phyloP scores from a whole-genome alignment of 768 basidiomycete species.

The Hypsizygus marmoreus region DNA sequence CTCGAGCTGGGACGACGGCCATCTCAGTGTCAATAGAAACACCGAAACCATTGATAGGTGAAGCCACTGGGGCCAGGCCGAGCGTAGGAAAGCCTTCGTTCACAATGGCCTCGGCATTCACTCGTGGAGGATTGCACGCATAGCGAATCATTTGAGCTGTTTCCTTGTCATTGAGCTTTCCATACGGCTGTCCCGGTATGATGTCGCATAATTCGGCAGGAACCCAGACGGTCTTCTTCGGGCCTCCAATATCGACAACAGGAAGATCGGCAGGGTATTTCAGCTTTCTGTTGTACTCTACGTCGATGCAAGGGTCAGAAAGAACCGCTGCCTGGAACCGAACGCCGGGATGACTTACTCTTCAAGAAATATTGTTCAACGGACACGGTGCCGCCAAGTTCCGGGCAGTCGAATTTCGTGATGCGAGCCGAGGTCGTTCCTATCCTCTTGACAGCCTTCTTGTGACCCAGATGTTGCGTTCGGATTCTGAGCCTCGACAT shows the following conservation, averaged over 20 bases:
- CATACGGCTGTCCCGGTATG: slow-evolving; percentile 57
- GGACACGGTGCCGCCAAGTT: slow-evolving; percentile 52
- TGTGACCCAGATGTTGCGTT: slow-evolving; percentile 58
- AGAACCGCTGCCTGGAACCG: background rate
- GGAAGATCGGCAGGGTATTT: slow-evolving; percentile 49
- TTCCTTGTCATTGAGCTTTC: slow-evolving; percentile 59
- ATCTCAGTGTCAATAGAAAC: slow-evolving; percentile 58
- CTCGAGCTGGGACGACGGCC: slow-evolving; percentile 64
- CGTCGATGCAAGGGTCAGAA: background rate
- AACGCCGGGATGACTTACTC: slow-evolving; percentile 44
- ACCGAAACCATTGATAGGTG: slow-evolving; percentile 56
- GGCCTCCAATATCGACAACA: slow-evolving; percentile 48
- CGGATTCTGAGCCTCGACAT: slow-evolving; percentile 61
- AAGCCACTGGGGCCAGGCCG: slow-evolving; percentile 42
- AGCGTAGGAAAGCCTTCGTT: slow-evolving; percentile 58
- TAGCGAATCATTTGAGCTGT: slow-evolving; percentile 70
- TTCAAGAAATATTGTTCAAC: slow-evolving; percentile 65
- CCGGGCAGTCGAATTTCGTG: slow-evolving; percentile 49
- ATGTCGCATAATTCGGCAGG: slow-evolving; percentile 78
- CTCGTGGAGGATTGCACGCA: slow-evolving; percentile 63
- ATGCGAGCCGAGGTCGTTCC: slow-evolving; percentile 37
- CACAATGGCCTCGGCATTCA: slow-evolving; percentile 61
- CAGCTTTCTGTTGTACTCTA: slow-evolving; percentile 61
- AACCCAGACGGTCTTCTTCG: slow-evolving; percentile 37
- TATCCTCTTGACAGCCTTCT: slow-evolving; percentile 48